A percentile compares a stretch with the other conserved stretches of the same genome.
phyloP scores from a whole-genome alignment of 805 yeast genomes.

The Pachysolen tannophilus region DNA sequence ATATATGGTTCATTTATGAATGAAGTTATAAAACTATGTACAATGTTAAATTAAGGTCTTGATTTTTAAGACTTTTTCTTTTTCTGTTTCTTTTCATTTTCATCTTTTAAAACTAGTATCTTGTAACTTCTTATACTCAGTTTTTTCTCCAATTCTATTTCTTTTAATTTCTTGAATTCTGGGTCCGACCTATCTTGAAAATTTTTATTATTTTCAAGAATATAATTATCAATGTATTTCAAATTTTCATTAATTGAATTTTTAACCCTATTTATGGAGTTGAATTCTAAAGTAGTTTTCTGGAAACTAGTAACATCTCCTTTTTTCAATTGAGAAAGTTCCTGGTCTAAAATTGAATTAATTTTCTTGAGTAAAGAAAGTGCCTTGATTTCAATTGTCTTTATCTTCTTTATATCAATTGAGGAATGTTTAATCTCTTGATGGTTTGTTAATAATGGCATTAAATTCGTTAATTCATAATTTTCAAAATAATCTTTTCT shows the following conservation, averaged over 20 bases:
- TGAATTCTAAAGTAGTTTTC: constrained; percentile 1
- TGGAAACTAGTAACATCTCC: constrained; percentile 1
- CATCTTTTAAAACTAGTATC: background rate
- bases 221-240: constrained; percentile 1
- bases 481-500: background rate
- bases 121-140: constrained; percentile 3
- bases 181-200: constrained; percentile 1
- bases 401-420: background rate
- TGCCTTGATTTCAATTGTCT: constrained; percentile 4
- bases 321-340: background rate
- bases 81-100: too few species aligned
- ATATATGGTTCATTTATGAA: too few species aligned
- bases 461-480: background rate
- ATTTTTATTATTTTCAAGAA: background rate
- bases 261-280: constrained; percentile 3
- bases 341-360: background rate
- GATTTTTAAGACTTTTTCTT: too few species aligned
- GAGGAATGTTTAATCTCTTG: background rate
- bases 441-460: too few species aligned
- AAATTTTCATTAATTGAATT: constrained; percentile 3
- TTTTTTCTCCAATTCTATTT: constrained; percentile 1
- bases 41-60: too few species aligned
- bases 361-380: background rate
- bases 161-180: constrained; percentile 1
- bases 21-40: too few species aligned